Evolutionary conservation across 805 yeast species (phyloP), one percentile per base, ranked within the genome.

Genomic region (Metschnikowia peoriensis): DNA sequence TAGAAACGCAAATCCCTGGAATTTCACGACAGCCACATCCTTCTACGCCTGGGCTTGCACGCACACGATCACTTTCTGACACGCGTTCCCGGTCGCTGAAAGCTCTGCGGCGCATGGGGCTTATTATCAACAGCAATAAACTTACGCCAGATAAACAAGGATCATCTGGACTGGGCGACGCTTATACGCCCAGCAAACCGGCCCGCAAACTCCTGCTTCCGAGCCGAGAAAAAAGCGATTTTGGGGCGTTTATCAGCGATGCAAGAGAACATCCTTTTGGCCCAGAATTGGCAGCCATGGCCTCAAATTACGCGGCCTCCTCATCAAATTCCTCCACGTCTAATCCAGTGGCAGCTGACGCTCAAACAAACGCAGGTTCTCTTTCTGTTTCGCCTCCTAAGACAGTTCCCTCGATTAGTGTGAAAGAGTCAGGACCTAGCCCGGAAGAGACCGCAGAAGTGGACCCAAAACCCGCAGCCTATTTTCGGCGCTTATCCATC

Each of bases 41-140:
- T 6, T 41, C 58, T 2, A 57, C 61, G 5, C 61, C 61, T 1
- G 52, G 47, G 17, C 44, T 69, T 6, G 55, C 66, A 2, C 55
- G 77, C 38, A 62, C 70, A 1, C 61, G 68, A 47, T 64, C 70
- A 32, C 61, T 69, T 5, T 67, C 74, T 1, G 71, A 69, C 15
- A 56, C 81, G 1, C 79, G 77, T 52, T 70, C 71, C 34, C 63
- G 64, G 44, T 73, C 84, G 7, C 78, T 87, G n/a, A 77, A 83
- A 50, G 88, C 89, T 5, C 82, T 89, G 0, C 82, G 86, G 62
- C 73, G 93, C 56, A 86, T 85, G 91, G 93, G 92, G 0, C 79
- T 87, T 49, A 82, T 87, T 38, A 79, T 82, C 48, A 81, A 80
- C 50, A 76, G 72, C 66, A 53, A 53, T 14, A 56, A 55, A 45